phyloP scores from a whole-genome alignment of 371 early-diverging fungal species.

The Mortierella sp. region DNA sequence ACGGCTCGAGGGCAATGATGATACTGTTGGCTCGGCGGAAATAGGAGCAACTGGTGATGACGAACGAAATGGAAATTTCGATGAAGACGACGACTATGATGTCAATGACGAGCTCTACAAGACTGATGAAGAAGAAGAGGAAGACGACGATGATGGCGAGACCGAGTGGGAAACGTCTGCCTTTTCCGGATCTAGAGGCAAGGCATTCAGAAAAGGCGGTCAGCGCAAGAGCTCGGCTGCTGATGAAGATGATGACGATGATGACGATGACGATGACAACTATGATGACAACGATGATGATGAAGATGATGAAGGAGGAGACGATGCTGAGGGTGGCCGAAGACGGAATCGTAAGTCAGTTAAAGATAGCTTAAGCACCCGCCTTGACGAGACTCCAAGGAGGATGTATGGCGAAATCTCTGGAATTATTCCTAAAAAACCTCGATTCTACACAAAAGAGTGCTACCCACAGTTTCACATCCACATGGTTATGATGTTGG shows the following conservation, averaged over 20 bases:
- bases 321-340: not conserved
- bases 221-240: not conserved
- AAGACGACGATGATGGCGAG: constrained; percentile 26
- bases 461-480: constrained; percentile 32
- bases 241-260: not conserved
- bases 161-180: constrained; percentile 31
- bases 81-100: constrained; percentile 39
- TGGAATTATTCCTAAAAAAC: not conserved
- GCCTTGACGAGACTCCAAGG: not conserved
- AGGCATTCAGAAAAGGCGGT: constrained; percentile 13
- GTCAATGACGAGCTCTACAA: constrained; percentile 33
- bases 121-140: constrained; percentile 28
- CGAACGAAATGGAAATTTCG: constrained; percentile 14
- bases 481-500: constrained; percentile 67
- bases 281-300: constrained; percentile 18
- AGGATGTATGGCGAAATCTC: not conserved
- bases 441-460: constrained; percentile 24
- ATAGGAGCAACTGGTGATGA: constrained; percentile 17
- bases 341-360: not conserved
- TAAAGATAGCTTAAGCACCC: not conserved
- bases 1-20: not conserved
- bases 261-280: constrained; percentile 4
- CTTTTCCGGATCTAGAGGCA: constrained; percentile 11
- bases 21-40: not conserved
- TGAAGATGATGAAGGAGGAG: constrained; percentile 2